Evolutionary conservation across 108 stramenopile genomes (phyloP).

Genomic region (Cyclotella choctawhatcheeana): DNA sequence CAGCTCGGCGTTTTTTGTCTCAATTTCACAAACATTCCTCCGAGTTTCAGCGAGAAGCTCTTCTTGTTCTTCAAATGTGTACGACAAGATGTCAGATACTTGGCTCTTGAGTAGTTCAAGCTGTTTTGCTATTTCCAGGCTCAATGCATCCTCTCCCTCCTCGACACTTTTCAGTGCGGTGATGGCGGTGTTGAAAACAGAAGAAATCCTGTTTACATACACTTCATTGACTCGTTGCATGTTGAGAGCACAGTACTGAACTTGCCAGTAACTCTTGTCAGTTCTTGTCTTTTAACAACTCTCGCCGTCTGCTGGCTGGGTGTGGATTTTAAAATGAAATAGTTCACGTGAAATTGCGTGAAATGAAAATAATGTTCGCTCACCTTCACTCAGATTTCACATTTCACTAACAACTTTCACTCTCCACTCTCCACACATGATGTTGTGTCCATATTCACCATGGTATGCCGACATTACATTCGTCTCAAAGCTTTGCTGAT

Average conservation of each 20-base stretch:
- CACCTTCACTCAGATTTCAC: no score
- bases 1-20: constrained; percentile 30
- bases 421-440: no score
- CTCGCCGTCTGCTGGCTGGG: no score
- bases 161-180: constrained; percentile 3
- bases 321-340: no score
- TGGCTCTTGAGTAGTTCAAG: constrained; percentile 4
- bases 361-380: no score
- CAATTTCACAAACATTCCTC: constrained; percentile 17
- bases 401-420: no score
- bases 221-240: constrained; percentile 23
- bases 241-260: not conserved
- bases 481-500: no score
- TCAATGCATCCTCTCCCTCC: not conserved
- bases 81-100: not conserved
- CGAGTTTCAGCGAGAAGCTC: constrained; percentile 18
- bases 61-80: constrained; percentile 19
- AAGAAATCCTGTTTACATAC: constrained; percentile 12
- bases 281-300: no score
- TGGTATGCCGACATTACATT: no score
- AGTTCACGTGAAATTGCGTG: no score
- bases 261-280: not conserved
- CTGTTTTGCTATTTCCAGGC: not conserved
- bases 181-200: constrained; percentile 12
- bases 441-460: no score